phyloP scores from a whole-genome alignment of 129 eudicot genomes.

The Mikania micrantha region DNA sequence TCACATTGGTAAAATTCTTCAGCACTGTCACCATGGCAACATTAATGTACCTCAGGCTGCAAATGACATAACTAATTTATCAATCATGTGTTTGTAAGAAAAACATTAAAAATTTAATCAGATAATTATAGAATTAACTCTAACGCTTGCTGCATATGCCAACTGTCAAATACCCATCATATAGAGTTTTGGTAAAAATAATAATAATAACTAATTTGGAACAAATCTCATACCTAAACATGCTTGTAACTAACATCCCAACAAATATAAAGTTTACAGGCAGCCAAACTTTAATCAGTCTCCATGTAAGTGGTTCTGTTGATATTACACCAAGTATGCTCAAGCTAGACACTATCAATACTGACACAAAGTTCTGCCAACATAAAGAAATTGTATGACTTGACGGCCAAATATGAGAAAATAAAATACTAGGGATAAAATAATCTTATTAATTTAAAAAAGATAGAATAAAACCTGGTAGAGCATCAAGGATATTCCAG shows the following conservation, averaged over 20 bases:
- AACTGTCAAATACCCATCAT: neutral
- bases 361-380: conserved; percentile 91
- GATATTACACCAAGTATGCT: conserved; percentile 65
- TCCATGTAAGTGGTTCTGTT: conserved; percentile 94
- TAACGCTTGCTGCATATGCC: neutral
- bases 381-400: neutral
- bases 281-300: conserved; percentile 84
- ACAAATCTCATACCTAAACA: conserved; percentile 71
- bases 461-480: conserved; percentile 62
- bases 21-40: conserved; percentile 98
- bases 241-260: conserved; percentile 96
- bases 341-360: conserved; percentile 64
- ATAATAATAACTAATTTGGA: neutral
- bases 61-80: conserved; percentile 13
- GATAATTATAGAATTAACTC: neutral
- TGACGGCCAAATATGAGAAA: conserved; percentile 14
- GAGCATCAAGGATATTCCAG: conserved; percentile 96
- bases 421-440: neutral
- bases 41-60: conserved; percentile 90
- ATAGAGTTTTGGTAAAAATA: neutral
- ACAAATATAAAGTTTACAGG: conserved; percentile 95
- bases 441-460: neutral
- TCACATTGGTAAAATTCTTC: conserved; percentile 94
- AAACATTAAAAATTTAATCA: neutral
- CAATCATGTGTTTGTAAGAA: neutral